Evolutionary conservation across 176 grass and related monocot genomes (phyloP), one percentile per base, ranked within the genome.

Genomic region (Thalia dealbata): DNA sequence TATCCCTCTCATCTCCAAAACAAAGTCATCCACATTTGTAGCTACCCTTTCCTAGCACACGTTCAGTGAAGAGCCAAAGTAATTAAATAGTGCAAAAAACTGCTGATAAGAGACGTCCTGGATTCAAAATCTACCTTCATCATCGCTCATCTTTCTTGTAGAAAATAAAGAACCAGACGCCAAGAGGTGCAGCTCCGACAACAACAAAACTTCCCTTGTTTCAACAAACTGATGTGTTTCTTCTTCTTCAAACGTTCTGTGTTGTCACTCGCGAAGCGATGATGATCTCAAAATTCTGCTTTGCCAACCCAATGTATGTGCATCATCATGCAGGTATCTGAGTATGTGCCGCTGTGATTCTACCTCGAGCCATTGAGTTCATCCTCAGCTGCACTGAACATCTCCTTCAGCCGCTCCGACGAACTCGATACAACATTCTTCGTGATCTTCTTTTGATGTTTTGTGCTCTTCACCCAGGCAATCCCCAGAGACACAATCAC

Each of bases 351-450:
- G 1, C 16, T 32, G 29, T 50, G 45, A 27, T 51, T 55, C 28
- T 72, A 52, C 48, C 54, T 72, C 30, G 0, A 4, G 18, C 52
- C 21, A 50, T 70, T 38, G 35, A 86, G 50, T 66, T 91, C 89
- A 74, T 84, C 86, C 21, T 81, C 78, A 19, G 88, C 75, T 41
- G 90, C 56, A 78, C 51, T 56, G 76, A 92, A 97, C 76, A 91
- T 86, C 73, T 92, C 86, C 73, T 92, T 85, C 0, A 99, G 82
- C 64, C 88, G 83, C 77, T 80, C 64, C 6, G 95, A 84, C 18
- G 87, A 83, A 58, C 89, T 91, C 7, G 95, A 93, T 59, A 99
- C 55, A 21, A 99, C 86, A 65, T 90, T 99, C 64, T 91, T 92
- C 76, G 91, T 84, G 2, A 99, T 90, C 63, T 85, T 82, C 74